Percentiles rank a stretch among this genome's conserved stretches.
Conservation (phyloP, 2,329 filamentous ascomycete genomes). For the Colletotrichum agaves region DNA sequence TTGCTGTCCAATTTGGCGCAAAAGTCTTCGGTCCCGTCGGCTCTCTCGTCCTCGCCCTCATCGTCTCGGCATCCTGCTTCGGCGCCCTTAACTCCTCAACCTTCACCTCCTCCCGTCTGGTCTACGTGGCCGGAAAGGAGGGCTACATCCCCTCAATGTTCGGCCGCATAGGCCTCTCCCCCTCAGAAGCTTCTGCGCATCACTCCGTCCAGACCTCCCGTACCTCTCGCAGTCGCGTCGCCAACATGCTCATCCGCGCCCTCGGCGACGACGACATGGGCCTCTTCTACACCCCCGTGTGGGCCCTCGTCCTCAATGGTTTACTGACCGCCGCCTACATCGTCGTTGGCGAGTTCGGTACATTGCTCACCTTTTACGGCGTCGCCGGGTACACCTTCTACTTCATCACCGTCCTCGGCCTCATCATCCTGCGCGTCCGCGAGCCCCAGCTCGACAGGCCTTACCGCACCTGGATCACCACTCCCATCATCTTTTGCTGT, state of each 20-base stretch:
- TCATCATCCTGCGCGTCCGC: conserved; percentile 88
- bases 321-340: conserved; percentile 81
- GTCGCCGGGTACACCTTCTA: conserved; percentile 98
- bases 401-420: conserved; percentile 91
- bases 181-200: conserved; percentile 43
- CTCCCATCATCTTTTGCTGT: conserved; percentile 97
- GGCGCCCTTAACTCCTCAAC: conserved; percentile 94
- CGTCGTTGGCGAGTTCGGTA: conserved; percentile 87
- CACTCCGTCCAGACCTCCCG: conserved; percentile 55
- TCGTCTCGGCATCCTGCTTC: conserved; percentile 92
- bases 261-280: conserved; percentile 82
- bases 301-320: conserved; percentile 87
- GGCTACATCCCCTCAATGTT: conserved; percentile 89
- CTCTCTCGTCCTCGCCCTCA: conserved; percentile 84
- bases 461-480: conserved; percentile 96
- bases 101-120: conserved; percentile 90
- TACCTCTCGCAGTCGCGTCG: conserved; percentile 66
- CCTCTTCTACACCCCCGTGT: conserved; percentile 93
- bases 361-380: conserved; percentile 95
- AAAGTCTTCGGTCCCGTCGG: conserved; percentile 90
- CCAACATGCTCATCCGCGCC: conserved; percentile 67
- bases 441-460: conserved; percentile 91
- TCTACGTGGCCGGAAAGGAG: conserved; percentile 95
- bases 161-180: conserved; percentile 79
- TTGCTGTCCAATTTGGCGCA: conserved; percentile 93